Evolutionary conservation across 441 rosid genomes (phyloP), one percentile per base, ranked within the genome.

Genomic region (Erodium trifolium): DNA sequence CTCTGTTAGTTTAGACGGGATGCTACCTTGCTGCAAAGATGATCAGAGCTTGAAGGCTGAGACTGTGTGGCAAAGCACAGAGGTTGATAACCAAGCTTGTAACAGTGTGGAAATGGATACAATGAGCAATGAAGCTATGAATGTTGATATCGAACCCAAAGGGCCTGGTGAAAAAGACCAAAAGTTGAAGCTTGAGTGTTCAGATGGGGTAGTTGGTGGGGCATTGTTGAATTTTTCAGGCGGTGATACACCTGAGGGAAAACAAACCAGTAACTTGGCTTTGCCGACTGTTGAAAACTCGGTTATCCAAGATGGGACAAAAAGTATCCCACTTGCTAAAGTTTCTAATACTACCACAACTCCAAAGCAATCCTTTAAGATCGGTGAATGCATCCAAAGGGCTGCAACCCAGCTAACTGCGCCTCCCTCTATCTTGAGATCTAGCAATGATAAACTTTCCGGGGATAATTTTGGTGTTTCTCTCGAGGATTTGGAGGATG

Each of bases 361-460:
- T 67, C 82, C 89, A 9, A 88, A 83, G 81, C 88, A 93, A 13
- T 88, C 96, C 64, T 91, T 91, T 74, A 91, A 89, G 75, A 91
- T 93, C 19, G 97, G 99, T 27, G 97, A 87, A 60, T 82, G 97
- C 82, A 88, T 93, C 71, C 85, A 88, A 69, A 84, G 95, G 81
- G 95, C 85, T 79, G 99, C 96, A 0, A 93, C 92, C 83, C 96
- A 88, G 78, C 84, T 93, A 88, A 81, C 92, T 34, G 92, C 88
- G 41, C 78, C 96, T 68, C 85, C 92, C 2, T 81, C 87, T 71
- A 81, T 85, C 67, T 49, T 85, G 70, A 91, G 85, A 84, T 64
- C 78, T 63, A 73, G 76, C 74, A 81, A 72, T 72, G 81, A 79
- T 45, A 34, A 34, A 34, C 37, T 34, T 34, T 79, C 63, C 73